Conservation (phyloP, 2,329 filamentous ascomycete species). For the Paecilomyces sp. region DNA sequence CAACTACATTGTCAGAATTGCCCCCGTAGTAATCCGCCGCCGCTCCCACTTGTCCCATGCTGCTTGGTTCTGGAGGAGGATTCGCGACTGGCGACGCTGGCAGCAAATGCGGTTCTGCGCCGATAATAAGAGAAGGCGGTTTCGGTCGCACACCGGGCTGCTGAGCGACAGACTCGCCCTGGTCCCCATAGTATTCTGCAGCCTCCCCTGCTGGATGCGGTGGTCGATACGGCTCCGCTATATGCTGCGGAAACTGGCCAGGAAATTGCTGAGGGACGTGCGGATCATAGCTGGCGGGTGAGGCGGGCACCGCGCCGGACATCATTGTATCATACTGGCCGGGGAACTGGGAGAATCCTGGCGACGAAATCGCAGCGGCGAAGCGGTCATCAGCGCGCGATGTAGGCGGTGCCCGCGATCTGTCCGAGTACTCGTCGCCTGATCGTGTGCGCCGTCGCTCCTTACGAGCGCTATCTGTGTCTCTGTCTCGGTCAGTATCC, state of each 20-base stretch:
- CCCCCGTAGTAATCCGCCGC: constrained; percentile 51
- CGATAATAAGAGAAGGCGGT: constrained; percentile 47
- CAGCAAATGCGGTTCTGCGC: constrained; percentile 50
- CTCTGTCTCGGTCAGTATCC: constrained; percentile 9
- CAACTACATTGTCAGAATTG: constrained; percentile 16
- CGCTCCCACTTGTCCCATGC: constrained; percentile 36
- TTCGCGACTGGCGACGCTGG: constrained; percentile 44
- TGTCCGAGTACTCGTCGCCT: constrained; percentile 17
- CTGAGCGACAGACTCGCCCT: constrained; percentile 51
- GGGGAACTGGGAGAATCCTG: constrained; percentile 27
- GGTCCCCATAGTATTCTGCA: constrained; percentile 57
- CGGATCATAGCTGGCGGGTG: constrained; percentile 32
- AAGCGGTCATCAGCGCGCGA: constrained; percentile 20
- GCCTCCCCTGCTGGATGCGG: constrained; percentile 46
- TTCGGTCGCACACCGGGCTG: constrained; percentile 55
- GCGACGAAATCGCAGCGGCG: constrained; percentile 19
- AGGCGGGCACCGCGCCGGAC: constrained; percentile 12
- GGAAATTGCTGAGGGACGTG: constrained; percentile 53
- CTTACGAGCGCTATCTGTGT: constrained; percentile 10
- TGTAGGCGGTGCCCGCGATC: constrained; percentile 12
- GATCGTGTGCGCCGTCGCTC: constrained; percentile 23
- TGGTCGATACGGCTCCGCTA: constrained; percentile 40
- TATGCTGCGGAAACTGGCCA: constrained; percentile 46
- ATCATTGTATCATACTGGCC: constrained; percentile 21
- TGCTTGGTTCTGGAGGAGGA: constrained; percentile 54